Percentiles rank a stretch among this genome's conserved stretches.
Conservation (phyloP, 768 basidiomycete genomes). For the Termitomyces sp. region DNA sequence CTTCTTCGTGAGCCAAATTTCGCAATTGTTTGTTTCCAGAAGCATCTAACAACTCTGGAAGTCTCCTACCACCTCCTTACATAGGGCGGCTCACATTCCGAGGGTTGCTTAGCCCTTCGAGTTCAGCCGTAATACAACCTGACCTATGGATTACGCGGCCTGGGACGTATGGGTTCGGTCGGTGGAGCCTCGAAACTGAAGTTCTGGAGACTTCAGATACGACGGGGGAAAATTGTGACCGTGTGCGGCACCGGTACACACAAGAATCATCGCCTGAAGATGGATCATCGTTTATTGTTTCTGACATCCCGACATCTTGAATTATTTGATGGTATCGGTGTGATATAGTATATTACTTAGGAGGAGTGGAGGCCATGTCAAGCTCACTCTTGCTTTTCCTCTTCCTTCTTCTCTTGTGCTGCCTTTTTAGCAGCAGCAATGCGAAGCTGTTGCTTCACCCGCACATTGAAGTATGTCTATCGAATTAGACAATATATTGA, state of each 20-base stretch:
- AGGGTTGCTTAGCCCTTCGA: conserved; percentile 52
- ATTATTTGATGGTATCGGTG: conserved; percentile 19
- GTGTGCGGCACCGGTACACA: conserved; percentile 32
- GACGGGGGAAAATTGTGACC: not conserved
- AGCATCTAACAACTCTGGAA: conserved; percentile 25
- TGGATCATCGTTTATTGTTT: conserved; percentile 31
- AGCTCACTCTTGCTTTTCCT: conserved; percentile 4
- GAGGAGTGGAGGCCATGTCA: not conserved
- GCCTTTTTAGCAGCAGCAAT: conserved; percentile 56
- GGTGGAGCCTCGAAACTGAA: conserved; percentile 70
- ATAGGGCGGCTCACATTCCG: conserved; percentile 67
- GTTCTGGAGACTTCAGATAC: conserved; percentile 40
- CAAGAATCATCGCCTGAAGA: conserved; percentile 31
- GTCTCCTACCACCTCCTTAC: conserved; percentile 53
- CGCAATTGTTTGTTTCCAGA: not conserved
- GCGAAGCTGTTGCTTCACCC: conserved; percentile 57
- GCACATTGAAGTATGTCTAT: conserved; percentile 74
- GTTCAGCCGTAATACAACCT: conserved; percentile 41
- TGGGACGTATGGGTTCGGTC: conserved; percentile 61
- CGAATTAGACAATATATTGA: conserved; percentile 10
- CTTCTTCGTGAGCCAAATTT: conserved; percentile 13
- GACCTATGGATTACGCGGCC: conserved; percentile 62
- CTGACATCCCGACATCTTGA: conserved; percentile 23
- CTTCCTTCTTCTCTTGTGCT: conserved; percentile 30
- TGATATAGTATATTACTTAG: conserved; percentile 5